phyloP scores from a whole-genome alignment of 495 filamentous ascomycete genomes.

The Xylaria nigripes region DNA sequence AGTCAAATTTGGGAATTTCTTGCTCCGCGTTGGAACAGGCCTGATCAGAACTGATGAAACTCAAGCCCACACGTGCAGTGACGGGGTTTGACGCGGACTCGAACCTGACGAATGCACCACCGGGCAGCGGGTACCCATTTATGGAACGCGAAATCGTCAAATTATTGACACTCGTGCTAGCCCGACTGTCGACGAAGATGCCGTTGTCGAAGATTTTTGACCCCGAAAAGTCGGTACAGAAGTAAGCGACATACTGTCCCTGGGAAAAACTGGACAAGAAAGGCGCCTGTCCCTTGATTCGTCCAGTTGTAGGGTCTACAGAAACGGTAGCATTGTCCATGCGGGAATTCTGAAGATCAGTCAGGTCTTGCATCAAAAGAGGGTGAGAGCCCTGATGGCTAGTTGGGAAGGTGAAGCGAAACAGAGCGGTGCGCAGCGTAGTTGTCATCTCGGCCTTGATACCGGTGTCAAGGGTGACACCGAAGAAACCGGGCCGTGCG shows the following conservation, averaged over 20 bases:
- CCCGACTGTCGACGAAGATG: constrained; percentile 53
- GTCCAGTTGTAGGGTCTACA: constrained; percentile 46
- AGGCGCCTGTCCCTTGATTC: constrained; percentile 56
- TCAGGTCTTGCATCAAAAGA: constrained; percentile 56
- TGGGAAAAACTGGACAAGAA: constrained; percentile 65
- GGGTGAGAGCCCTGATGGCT: constrained; percentile 42
- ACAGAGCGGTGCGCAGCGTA: constrained; percentile 56
- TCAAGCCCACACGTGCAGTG: constrained; percentile 57
- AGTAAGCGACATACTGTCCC: constrained; percentile 51
- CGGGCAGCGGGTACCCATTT: constrained; percentile 57
- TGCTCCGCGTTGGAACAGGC: constrained; percentile 60
- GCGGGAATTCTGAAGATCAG: constrained; percentile 56
- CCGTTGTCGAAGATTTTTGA: constrained; percentile 55
- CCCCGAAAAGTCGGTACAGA: constrained; percentile 64
- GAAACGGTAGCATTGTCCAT: constrained; percentile 52
- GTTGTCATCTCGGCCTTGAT: constrained; percentile 62
- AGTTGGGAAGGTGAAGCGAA: constrained; percentile 59
- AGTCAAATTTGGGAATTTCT: constrained; percentile 62
- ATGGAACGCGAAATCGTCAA: constrained; percentile 52
- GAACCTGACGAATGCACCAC: constrained; percentile 56
- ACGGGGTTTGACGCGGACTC: constrained; percentile 40
- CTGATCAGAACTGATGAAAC: constrained; percentile 57
- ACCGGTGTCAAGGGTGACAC: constrained; percentile 49
- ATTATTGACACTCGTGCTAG: constrained; percentile 43
- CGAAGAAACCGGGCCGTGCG: constrained; percentile 61